Conservation (phyloP, 208 protist species). For the Leishmania aethiopica region DNA sequence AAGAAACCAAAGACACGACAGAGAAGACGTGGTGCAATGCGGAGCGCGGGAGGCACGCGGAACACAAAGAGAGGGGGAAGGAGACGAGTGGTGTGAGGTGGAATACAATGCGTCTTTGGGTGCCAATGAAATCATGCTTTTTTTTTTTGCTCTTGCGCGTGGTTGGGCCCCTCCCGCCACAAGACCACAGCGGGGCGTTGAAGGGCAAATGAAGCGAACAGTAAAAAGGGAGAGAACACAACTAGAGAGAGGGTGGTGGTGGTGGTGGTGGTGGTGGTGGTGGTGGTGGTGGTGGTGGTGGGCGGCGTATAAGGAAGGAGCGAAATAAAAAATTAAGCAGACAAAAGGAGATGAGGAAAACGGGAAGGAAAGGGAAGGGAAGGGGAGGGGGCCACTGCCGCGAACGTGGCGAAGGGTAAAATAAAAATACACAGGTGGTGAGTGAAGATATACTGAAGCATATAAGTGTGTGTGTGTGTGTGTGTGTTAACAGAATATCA, state of each 20-base stretch:
- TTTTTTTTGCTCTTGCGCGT: background rate
- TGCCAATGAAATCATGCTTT: background rate
- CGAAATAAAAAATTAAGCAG: background rate
- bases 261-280: too few species aligned
- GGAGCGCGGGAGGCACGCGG: background rate
- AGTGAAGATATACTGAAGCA: background rate
- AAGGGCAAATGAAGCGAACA: background rate
- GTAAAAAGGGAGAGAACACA: background rate
- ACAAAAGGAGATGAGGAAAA: too few species aligned
- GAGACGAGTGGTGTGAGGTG: conserved; percentile 14
- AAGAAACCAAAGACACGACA: background rate
- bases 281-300: too few species aligned
- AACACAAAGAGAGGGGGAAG: background rate
- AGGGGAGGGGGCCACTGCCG: background rate
- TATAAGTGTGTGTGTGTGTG: background rate
- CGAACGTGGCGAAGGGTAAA: background rate
- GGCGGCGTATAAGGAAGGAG: too few species aligned
- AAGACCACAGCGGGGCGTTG: background rate
- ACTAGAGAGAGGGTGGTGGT: background rate
- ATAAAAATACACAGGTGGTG: background rate
- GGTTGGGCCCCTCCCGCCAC: background rate
- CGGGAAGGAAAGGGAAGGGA: background rate
- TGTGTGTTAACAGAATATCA: background rate
- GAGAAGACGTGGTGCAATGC: background rate
- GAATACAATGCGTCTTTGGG: background rate